Evolutionary conservation across 148 eudicot genomes (phyloP), one percentile per base, ranked within the genome.

Genomic region (Persicaria tinctoria): DNA sequence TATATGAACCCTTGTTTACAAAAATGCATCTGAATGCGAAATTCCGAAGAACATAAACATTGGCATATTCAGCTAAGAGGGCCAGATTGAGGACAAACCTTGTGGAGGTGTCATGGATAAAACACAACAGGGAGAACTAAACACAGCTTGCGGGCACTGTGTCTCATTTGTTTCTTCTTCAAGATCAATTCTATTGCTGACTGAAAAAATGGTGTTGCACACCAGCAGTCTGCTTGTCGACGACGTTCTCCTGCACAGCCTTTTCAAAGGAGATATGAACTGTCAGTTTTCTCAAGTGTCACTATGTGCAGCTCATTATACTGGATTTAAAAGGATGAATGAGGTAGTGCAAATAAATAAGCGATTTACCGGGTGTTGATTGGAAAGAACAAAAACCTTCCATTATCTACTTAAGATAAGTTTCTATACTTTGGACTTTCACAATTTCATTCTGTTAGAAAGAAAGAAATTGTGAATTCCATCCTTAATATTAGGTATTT

Each of bases 171-270:
- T 56, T 14, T 59, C 23, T 4, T 8, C 68, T 60, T 32, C 41
- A 32, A 32, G 59, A 4, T 78, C 72, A 80, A 0, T 38, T 75
- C 57, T 44, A 62, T 5, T 56, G 79, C 73, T n/a, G 75, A 75
- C 77, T 80, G 49, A 76, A 56, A 23, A 79, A 82, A 51, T 73
- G 82, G 72, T 78, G 64, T 44, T 51, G 81, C 75, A 38, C 54
- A 56, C 78, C 86, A 50, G 76, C 64, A 23, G 46, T 75, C 79
- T 76, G 86, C 70, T 83, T 85, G 62, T 79, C 84, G 69, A 73
- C 83, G 78, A 83, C 63, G 77, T 90, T 92, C 73, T 85, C 93
- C 83, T 93, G 96, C 77, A 93, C 82, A 71, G 90, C 93, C 68
- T 60, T 2, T 38, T 27, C 45, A 27, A 2, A 60, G 11, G 4